These are phyloP conservation scores for Gossypium gossypioides DNA, from an alignment of 441 rosid genomes.

Conservation along the genomic window DNA sequence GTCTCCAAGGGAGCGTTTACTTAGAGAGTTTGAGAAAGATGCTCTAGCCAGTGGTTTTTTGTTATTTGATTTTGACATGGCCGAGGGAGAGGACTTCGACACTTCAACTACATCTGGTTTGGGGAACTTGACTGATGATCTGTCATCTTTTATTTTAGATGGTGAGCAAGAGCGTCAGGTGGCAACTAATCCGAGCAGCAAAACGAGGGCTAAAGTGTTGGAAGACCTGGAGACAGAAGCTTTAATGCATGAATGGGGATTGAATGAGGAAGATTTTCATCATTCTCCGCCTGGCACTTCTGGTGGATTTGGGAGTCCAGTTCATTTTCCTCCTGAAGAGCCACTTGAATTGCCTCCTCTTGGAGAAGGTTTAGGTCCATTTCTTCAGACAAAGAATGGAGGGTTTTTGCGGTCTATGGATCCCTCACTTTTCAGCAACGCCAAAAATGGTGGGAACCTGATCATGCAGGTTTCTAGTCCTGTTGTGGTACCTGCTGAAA, in stretches of 20 bases:
- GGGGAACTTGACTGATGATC: conserved; percentile 33
- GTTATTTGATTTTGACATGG: conserved; percentile 45
- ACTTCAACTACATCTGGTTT: conserved; percentile 27
- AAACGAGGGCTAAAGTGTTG: conserved; percentile 50
- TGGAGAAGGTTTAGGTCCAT: conserved; percentile 75
- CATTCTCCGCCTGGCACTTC: conserved; percentile 51
- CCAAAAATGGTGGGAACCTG: conserved; percentile 62
- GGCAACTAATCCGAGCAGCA: conserved; percentile 32
- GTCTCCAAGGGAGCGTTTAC: conserved; percentile 82
- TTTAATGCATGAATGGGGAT: conserved; percentile 84
- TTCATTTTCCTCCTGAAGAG: conserved; percentile 46
- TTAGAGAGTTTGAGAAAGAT: conserved; percentile 83
- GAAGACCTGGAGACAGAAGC: conserved; percentile 79
- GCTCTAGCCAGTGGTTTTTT: conserved; percentile 48
- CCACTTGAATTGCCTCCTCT: conserved; percentile 57
- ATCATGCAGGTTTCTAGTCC: conserved; percentile 93
- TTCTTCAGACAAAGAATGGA: conserved; percentile 69
- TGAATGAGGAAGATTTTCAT: conserved; percentile 69
- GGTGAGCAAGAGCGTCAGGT: conserved; percentile 49
- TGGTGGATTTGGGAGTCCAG: conserved; percentile 49
- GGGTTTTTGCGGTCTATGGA: conserved; percentile 84
- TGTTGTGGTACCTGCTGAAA: conserved; percentile 89
- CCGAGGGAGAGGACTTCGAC: conserved; percentile 30
- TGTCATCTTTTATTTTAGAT: conserved; percentile 41
- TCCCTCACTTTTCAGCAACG: conserved; percentile 49